phyloP scores from a whole-genome alignment of 805 yeast species.

The Wickerhamiella sorbophila region DNA sequence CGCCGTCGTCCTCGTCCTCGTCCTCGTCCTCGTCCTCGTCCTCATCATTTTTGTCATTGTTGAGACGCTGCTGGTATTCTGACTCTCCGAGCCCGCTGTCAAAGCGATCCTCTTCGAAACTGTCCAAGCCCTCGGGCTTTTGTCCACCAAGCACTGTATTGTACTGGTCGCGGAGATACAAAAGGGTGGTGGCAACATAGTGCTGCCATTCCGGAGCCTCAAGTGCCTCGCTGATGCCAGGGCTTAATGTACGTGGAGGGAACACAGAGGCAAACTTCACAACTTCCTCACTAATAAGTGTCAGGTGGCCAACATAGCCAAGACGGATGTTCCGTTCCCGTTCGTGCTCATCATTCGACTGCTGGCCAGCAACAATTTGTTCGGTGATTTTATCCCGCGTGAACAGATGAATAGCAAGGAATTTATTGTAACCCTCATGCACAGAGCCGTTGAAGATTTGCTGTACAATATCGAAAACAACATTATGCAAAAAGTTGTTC shows the following conservation, averaged over 20 bases:
- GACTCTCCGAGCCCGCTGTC: slow-evolving; percentile 2
- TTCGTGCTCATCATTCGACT: slow-evolving; percentile 44
- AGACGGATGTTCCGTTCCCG: slow-evolving; percentile 48
- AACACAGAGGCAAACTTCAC: slow-evolving; percentile 64
- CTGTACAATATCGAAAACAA: slow-evolving; percentile 90
- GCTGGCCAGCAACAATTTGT: slow-evolving; percentile 48
- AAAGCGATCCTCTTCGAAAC: slow-evolving; percentile 11
- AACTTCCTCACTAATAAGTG: slow-evolving; percentile 87
- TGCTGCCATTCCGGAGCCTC: slow-evolving; percentile 52
- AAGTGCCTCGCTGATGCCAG: slow-evolving; percentile 36
- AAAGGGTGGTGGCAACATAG: slow-evolving; percentile 69
- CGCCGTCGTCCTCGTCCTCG: slow-evolving; percentile 21
- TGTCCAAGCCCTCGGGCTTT: slow-evolving; percentile 30
- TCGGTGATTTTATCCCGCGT: slow-evolving; percentile 47
- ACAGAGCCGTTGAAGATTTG: slow-evolving; percentile 81
- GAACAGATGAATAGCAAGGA: slow-evolving; percentile 54
- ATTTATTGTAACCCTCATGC: slow-evolving; percentile 76
- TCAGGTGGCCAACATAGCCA: slow-evolving; percentile 96
- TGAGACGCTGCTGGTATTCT: slow-evolving; percentile 23
- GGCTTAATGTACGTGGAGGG: slow-evolving; percentile 45
- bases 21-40: slow-evolving; percentile 27
- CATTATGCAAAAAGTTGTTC: slow-evolving; percentile 95
- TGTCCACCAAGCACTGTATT: slow-evolving; percentile 87
- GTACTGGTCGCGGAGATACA: slow-evolving; percentile 84
- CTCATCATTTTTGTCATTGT: slow-evolving; percentile 20